Evolutionary conservation across 2,329 filamentous ascomycete species (phyloP), one percentile per base, ranked within the genome.

Genomic region (Botryosphaeria dothidea): DNA sequence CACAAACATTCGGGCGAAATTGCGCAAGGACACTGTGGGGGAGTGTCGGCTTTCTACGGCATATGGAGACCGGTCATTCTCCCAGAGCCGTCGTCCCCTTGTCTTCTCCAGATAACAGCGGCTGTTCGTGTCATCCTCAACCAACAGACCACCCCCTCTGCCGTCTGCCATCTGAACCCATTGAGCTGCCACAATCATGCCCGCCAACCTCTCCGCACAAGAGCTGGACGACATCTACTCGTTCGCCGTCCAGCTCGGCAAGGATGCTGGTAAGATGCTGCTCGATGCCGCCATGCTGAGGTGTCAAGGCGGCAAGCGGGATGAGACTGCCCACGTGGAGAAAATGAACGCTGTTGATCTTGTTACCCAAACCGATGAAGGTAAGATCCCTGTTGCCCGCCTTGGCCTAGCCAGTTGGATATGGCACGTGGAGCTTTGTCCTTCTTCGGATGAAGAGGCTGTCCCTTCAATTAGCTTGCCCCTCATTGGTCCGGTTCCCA

Each of bases 301-400:
- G 36, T 85, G 84, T 69, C 78, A 77, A 9, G 79, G 77, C 41
- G 71, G 72, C 49, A 69, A 41, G 65, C 68, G 65, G 70, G 60
- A 69, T 15, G 67, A 73, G 43, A 76, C 82, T 66, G 70, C 71
- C 1, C 82, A 84, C 63, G 78, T 82, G 7, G 89, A 92, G 77
- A 93, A 93, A 75, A 88, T 91, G 69, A 92, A 86, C 72, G 84
- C 90, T 1, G 90, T 93, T 11, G 91, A 93, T 74, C 86, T 93
- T 67, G 90, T 93, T 21, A 93, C 90, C 9, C 86, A 92, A 77
- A 90, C 89, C 0, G 90, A 93, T 73, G 85, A 90, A 77, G 88
- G 89, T 90, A 76, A 68, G 48, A 19, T 4, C 25, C 17, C 27
- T 31, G 45, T 9, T 43, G 45, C 36, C 60, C 17, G 15, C 21